These are phyloP conservation scores for Chionographis japonica DNA, from an alignment of 106 monocot genomes.

Conservation along the genomic window DNA sequence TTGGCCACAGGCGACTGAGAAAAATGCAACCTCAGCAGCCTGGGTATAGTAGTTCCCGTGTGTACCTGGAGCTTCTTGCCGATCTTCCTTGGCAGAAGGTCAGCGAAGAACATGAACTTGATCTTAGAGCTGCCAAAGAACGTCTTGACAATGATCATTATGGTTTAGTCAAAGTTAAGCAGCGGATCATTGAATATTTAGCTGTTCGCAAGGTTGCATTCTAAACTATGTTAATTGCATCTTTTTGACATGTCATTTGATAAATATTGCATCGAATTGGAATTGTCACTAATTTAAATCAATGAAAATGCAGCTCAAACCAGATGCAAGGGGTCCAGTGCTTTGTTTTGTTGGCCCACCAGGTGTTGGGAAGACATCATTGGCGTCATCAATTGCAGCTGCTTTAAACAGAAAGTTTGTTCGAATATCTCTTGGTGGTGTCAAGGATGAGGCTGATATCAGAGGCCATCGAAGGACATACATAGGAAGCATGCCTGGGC, in stretches of 20 bases:
- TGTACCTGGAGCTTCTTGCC: conserved; percentile 86
- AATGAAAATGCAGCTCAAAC: conserved; percentile 81
- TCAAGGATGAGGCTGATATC: conserved; percentile 98
- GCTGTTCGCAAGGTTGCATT: conserved; percentile 87
- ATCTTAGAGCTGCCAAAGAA: conserved; percentile 86
- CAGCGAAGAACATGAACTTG: conserved; percentile 85
- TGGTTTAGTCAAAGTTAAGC: conserved; percentile 93
- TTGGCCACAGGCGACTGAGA: conserved; percentile 56
- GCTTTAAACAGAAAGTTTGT: conserved; percentile 92
- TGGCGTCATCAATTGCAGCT: conserved; percentile 96
- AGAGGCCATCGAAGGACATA: conserved; percentile 97
- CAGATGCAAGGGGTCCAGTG: conserved; percentile 93
- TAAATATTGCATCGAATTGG: background rate
- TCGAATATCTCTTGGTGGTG: conserved; percentile 94
- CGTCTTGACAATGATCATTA: conserved; percentile 87
- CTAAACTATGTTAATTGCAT: background rate
- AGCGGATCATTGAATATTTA: conserved; percentile 95
- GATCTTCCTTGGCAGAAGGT: conserved; percentile 98
- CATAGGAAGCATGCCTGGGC: conserved; percentile 98
- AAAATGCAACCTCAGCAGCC: conserved; percentile 99
- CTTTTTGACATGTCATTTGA: too few relatives aligned
- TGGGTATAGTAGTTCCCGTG: conserved; percentile 94
- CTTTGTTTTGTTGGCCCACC: conserved; percentile 99
- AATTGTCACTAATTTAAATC: conserved; percentile 8
- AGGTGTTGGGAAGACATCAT: conserved; percentile 97